Conservation (phyloP, 345 rosid species). For the Iberis pinnata region DNA sequence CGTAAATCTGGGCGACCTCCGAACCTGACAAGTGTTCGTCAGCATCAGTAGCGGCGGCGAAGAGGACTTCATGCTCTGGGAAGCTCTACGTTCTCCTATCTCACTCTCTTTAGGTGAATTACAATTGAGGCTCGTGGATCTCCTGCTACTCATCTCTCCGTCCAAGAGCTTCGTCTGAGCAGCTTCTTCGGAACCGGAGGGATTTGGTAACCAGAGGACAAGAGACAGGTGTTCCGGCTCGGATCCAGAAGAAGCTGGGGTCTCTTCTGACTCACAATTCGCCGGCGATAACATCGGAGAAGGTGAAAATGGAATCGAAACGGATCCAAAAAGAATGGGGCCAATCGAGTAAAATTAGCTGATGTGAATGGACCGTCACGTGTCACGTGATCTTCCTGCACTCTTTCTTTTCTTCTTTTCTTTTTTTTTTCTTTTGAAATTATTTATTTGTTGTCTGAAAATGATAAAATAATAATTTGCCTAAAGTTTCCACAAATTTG, state of each 20-base stretch:
- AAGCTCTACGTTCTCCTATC: background rate
- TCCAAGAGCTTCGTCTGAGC: background rate
- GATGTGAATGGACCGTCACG: background rate
- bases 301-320: background rate
- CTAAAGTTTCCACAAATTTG: too few relatives aligned
- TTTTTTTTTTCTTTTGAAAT: too few relatives aligned
- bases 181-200: background rate
- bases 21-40: slow-evolving; percentile 4
- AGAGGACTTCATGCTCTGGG: background rate
- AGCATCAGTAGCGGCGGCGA: slow-evolving; percentile 1
- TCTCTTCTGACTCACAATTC: slow-evolving; percentile 14
- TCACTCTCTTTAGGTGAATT: slow-evolving; percentile 1
- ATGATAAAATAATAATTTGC: too few relatives aligned
- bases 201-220: slow-evolving; percentile 9
- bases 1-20: slow-evolving; percentile 27
- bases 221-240: slow-evolving; percentile 17
- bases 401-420: too few relatives aligned
- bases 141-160: slow-evolving; percentile 15
- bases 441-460: too few relatives aligned
- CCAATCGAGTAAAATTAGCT: background rate
- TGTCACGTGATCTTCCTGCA: background rate
- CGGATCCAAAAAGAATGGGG: slow-evolving; percentile 2
- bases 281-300: slow-evolving; percentile 24
- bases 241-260: slow-evolving; percentile 7
- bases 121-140: slow-evolving; percentile 23